phyloP scores from a whole-genome alignment of 2,329 filamentous ascomycete genomes.

The Alternaria longipes region DNA sequence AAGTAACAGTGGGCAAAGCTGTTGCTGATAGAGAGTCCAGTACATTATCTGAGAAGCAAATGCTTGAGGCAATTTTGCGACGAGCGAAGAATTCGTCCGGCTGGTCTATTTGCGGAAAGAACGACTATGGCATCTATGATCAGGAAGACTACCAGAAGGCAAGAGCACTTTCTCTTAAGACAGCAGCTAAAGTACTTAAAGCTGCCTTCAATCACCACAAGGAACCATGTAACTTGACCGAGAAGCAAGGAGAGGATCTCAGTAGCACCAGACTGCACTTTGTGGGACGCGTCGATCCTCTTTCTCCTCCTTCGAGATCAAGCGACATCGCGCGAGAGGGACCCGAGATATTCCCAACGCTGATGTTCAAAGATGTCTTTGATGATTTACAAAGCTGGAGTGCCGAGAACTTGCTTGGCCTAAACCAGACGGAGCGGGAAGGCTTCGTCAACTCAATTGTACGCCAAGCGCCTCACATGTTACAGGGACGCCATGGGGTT shows the following conservation, averaged over 20 bases:
- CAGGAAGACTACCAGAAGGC: neutral
- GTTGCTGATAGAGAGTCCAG: neutral
- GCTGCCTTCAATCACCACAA: neutral
- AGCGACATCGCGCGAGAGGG: too few species aligned
- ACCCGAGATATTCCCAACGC: neutral
- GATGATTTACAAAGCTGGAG: neutral
- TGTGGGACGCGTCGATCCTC: neutral
- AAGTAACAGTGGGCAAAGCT: neutral
- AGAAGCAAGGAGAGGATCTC: neutral
- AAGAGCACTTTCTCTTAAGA: neutral
- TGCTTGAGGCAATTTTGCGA: neutral
- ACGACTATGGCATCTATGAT: neutral
- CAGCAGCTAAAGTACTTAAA: neutral
- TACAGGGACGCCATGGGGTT: neutral
- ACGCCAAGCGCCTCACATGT: neutral
- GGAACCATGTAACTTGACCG: neutral
- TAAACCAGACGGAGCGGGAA: neutral
- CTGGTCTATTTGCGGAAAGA: neutral
- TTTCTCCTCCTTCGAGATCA: neutral
- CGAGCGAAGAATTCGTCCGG: neutral
- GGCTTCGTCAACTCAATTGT: neutral
- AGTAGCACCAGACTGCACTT: neutral
- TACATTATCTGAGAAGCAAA: neutral
- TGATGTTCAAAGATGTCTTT: neutral
- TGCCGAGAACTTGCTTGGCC: neutral